These are phyloP conservation scores for Collariella sp. DNA, from an alignment of 495 filamentous ascomycete species.

Conservation along the genomic window DNA sequence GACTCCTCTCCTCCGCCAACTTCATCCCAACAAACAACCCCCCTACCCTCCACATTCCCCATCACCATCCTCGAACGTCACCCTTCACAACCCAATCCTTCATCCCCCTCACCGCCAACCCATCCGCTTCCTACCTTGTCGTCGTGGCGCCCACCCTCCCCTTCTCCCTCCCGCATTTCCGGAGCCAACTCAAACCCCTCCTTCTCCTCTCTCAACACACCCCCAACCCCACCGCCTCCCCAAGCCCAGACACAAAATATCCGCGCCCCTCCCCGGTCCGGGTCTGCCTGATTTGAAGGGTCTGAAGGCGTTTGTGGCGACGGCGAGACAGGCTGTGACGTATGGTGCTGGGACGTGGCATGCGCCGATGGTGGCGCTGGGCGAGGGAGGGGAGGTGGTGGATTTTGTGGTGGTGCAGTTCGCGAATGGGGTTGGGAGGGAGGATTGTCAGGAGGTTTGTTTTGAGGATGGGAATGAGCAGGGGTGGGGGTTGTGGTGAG, in stretches of 20 bases:
- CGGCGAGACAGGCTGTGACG: constrained; percentile 76
- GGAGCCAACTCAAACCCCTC: constrained; percentile 19
- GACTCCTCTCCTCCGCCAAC: constrained; percentile 32
- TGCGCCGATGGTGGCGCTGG: constrained; percentile 90
- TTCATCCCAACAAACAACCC: too few species aligned
- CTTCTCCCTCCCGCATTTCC: neutral
- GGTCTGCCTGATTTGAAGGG: constrained; percentile 68
- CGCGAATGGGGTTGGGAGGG: constrained; percentile 70
- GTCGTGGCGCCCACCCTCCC: constrained; percentile 73
- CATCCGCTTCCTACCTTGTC: constrained; percentile 59
- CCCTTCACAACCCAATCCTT: constrained; percentile 94
- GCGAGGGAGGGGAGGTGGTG: constrained; percentile 51
- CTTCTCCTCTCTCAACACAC: too few species aligned
- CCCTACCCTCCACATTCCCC: constrained; percentile 43
- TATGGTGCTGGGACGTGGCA: constrained; percentile 94
- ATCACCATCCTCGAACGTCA: constrained; percentile 82
- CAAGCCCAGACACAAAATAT: neutral
- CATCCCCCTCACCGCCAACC: constrained; percentile 59
- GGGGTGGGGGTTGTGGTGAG: neutral
- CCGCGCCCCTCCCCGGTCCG: constrained; percentile 34
- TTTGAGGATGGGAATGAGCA: constrained; percentile 33
- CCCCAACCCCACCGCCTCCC: neutral
- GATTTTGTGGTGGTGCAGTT: constrained; percentile 83
- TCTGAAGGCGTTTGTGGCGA: constrained; percentile 69
- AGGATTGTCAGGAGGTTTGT: constrained; percentile 84